A percentile compares a stretch with the other conserved stretches of the same genome.
phyloP scores from a whole-genome alignment of 768 basidiomycete genomes.

The Rhizopogon vesiculosus region DNA sequence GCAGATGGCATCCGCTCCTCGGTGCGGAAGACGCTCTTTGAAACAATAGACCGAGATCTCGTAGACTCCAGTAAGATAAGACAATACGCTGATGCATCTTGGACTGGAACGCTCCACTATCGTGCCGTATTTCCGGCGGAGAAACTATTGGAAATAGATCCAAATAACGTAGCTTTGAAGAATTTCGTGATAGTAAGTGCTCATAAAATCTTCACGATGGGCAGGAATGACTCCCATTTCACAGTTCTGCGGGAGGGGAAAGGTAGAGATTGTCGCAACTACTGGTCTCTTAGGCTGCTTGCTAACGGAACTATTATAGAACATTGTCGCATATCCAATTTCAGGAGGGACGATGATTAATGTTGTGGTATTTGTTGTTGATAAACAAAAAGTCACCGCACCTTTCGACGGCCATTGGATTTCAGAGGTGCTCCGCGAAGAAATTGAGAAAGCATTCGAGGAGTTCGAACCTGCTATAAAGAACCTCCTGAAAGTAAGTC shows the following conservation, averaged over 20 bases:
- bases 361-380: slow-evolving; percentile 24
- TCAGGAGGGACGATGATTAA: slow-evolving; percentile 29
- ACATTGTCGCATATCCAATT: slow-evolving; percentile 34
- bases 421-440: slow-evolving; percentile 19
- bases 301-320: slow-evolving; percentile 15
- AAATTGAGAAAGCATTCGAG: slow-evolving; percentile 21
- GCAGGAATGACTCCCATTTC: slow-evolving; percentile 5
- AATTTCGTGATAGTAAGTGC: slow-evolving; percentile 13
- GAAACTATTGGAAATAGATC: slow-evolving; percentile 15
- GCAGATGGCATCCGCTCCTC: slow-evolving; percentile 38
- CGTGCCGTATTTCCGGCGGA: slow-evolving; percentile 29
- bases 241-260: slow-evolving; percentile 2
- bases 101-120: slow-evolving; percentile 38
- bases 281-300: not conserved
- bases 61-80: not conserved
- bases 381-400: slow-evolving; percentile 22
- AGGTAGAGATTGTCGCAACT: not conserved
- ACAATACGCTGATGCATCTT: slow-evolving; percentile 25
- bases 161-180: slow-evolving; percentile 10
- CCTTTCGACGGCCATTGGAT: slow-evolving; percentile 21
- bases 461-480: slow-evolving; percentile 31
- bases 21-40: slow-evolving; percentile 21
- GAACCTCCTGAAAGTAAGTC: slow-evolving; percentile 18
- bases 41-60: slow-evolving; percentile 2
- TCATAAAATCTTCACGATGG: not conserved